A percentile compares a stretch with the other conserved stretches of the same genome.
Evolutionary conservation across 352 stramenopile genomes (phyloP).

Genomic region (Phytophthora vignae): DNA sequence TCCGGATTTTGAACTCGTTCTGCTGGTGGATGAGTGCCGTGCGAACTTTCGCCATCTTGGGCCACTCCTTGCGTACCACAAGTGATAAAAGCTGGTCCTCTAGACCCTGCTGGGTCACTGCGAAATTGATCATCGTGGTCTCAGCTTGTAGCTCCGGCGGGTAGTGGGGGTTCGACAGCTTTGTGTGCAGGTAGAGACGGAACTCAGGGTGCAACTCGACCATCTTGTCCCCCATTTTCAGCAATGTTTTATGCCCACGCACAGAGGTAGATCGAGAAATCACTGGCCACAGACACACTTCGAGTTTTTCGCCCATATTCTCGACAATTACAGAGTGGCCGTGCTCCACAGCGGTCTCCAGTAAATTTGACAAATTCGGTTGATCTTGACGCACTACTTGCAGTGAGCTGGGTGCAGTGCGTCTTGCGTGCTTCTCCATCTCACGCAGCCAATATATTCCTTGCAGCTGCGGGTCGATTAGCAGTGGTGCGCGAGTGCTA

Average conservation of each 20-base stretch:
- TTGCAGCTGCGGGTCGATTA: slow-evolving; percentile 94
- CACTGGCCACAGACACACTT: slow-evolving; percentile 87
- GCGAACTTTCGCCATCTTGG: slow-evolving; percentile 83
- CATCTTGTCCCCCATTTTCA: slow-evolving; percentile 91
- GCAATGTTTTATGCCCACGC: slow-evolving; percentile 73
- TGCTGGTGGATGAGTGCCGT: slow-evolving; percentile 88
- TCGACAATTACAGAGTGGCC: slow-evolving; percentile 88
- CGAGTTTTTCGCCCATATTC: slow-evolving; percentile 90
- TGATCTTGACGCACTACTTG: slow-evolving; percentile 89
- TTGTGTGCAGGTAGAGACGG: slow-evolving; percentile 92
- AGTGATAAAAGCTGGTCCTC: slow-evolving; percentile 92
- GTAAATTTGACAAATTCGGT: slow-evolving; percentile 68
- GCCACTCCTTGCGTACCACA: slow-evolving; percentile 92
- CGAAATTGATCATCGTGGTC: slow-evolving; percentile 93
- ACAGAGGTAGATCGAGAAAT: slow-evolving; percentile 79
- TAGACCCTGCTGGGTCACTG: slow-evolving; percentile 89
- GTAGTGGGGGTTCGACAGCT: slow-evolving; percentile 94
- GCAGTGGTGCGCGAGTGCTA: slow-evolving; percentile 84
- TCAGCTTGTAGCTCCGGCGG: slow-evolving; percentile 92
- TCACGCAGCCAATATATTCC: slow-evolving; percentile 90
- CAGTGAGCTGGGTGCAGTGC: slow-evolving; percentile 50
- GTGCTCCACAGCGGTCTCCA: slow-evolving; percentile 86
- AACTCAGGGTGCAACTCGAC: slow-evolving; percentile 87
- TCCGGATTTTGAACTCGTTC: slow-evolving; percentile 91
- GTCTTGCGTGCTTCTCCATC: slow-evolving; percentile 78